A percentile compares a stretch with the other conserved stretches of the same genome.
These are phyloP conservation scores for Pilasporangium apinafurcum DNA, from an alignment of 352 stramenopile genomes.

Conservation along the genomic window DNA sequence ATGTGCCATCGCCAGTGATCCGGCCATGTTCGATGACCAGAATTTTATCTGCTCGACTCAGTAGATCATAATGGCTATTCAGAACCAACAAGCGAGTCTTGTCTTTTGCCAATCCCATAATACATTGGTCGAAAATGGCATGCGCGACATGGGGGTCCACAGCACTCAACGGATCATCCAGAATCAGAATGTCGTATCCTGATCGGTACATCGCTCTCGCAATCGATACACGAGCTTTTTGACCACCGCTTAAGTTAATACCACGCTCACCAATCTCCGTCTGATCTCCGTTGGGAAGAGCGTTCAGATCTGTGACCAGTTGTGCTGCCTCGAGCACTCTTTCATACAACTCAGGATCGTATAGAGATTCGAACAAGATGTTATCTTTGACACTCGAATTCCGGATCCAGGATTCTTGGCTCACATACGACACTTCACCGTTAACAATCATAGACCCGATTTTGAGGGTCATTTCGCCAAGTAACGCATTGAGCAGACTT, in stretches of 20 bases:
- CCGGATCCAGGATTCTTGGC: conserved; percentile 90
- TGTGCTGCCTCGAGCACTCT: conserved; percentile 28
- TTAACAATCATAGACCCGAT: conserved; percentile 12
- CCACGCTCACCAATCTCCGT: conserved; percentile 60
- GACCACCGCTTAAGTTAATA: conserved; percentile 51
- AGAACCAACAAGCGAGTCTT: conserved; percentile 89
- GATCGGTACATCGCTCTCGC: conserved; percentile 89
- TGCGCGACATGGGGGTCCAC: conserved; percentile 94
- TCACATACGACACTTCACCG: conserved; percentile 64
- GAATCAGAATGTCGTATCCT: conserved; percentile 82
- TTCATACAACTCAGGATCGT: conserved; percentile 26
- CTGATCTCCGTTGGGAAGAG: conserved; percentile 46
- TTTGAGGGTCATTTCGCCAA: conserved; percentile 37
- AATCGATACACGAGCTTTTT: conserved; percentile 77
- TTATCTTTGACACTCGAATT: conserved; percentile 89
- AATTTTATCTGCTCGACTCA: conserved; percentile 27
- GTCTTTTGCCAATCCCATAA: conserved; percentile 47
- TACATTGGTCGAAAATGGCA: conserved; percentile 88
- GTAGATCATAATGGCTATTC: conserved; percentile 86
- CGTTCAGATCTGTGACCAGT: conserved; percentile 28
- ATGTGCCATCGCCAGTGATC: conserved; percentile 66
- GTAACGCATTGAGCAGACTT: conserved; percentile 38
- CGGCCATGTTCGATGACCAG: conserved; percentile 47
- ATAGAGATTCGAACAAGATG: conserved; percentile 72
- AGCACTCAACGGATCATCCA: conserved; percentile 93